Conservation (phyloP, 768 basidiomycete species). For the Phylloporus arenicola region DNA sequence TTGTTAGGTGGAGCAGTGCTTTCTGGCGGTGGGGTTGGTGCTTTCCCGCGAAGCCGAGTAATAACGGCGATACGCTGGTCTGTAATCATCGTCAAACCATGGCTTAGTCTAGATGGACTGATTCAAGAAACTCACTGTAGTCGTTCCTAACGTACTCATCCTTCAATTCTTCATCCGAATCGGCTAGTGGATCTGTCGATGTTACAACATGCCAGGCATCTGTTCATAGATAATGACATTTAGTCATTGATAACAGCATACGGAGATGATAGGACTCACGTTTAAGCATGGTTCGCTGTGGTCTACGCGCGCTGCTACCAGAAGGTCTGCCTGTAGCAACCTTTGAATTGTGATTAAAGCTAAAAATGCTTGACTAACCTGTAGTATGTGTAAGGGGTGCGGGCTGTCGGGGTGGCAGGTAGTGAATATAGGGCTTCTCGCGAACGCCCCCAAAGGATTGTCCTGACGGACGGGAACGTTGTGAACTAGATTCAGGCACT, state of each 20-base stretch:
- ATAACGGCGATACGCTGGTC: conserved; percentile 51
- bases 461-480: conserved; percentile 24
- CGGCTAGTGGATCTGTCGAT: conserved; percentile 58
- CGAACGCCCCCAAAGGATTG: conserved; percentile 20
- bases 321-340: conserved; percentile 14
- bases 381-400: conserved; percentile 8
- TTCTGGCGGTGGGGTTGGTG: conserved; percentile 43
- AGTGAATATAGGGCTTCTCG: conserved; percentile 33
- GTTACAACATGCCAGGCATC: conserved; percentile 70
- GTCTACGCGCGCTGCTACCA: conserved; percentile 13
- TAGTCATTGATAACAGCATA: not conserved
- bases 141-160: conserved; percentile 61
- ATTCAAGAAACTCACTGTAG: conserved; percentile 46
- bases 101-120: not conserved
- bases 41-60: conserved; percentile 45
- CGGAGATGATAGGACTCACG: conserved; percentile 28
- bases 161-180: conserved; percentile 67
- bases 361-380: conserved; percentile 17
- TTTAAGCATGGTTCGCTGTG: conserved; percentile 42
- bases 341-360: conserved; percentile 2
- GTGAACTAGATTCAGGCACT: conserved; percentile 22
- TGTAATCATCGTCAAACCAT: conserved; percentile 17
- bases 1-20: not conserved
- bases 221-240: conserved; percentile 24
- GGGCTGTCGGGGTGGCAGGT: conserved; percentile 27